Evolutionary conservation across 768 basidiomycete species (phyloP).

Genomic region (Naganishia onofrii): DNA sequence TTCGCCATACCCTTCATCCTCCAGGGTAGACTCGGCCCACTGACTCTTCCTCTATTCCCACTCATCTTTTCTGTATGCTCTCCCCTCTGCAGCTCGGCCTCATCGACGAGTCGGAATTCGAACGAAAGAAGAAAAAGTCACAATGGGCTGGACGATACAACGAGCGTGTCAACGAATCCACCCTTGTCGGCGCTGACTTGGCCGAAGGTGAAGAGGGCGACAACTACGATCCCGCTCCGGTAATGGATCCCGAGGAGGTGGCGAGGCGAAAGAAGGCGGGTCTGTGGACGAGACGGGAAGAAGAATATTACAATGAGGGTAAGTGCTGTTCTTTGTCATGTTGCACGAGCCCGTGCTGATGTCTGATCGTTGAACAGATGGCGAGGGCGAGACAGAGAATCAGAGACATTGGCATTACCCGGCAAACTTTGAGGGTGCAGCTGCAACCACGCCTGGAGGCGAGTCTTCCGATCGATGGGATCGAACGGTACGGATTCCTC

Average conservation of each 20-base stretch:
- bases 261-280: conserved; percentile 44
- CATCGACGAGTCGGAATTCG: conserved; percentile 72
- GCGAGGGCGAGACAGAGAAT: conserved; percentile 44
- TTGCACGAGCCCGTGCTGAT: not conserved
- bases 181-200: conserved; percentile 66
- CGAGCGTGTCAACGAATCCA: conserved; percentile 69
- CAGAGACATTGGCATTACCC: conserved; percentile 52
- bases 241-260: conserved; percentile 35
- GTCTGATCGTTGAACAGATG: not conserved
- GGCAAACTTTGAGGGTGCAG: conserved; percentile 52
- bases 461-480: conserved; percentile 4
- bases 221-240: conserved; percentile 43
- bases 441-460: conserved; percentile 37
- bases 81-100: conserved; percentile 67
- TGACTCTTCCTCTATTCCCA: not conserved
- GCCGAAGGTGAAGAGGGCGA: conserved; percentile 70
- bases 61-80: not conserved
- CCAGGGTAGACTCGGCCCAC: not conserved
- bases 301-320: conserved; percentile 51
- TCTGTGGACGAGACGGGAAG: conserved; percentile 47
- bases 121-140: conserved; percentile 72
- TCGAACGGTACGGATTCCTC: conserved; percentile 11
- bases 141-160: conserved; percentile 86
- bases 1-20: not conserved
- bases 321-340: conserved; percentile 26